phyloP scores from a whole-genome alignment of 129 eudicot species.

The Flaveria robusta region DNA sequence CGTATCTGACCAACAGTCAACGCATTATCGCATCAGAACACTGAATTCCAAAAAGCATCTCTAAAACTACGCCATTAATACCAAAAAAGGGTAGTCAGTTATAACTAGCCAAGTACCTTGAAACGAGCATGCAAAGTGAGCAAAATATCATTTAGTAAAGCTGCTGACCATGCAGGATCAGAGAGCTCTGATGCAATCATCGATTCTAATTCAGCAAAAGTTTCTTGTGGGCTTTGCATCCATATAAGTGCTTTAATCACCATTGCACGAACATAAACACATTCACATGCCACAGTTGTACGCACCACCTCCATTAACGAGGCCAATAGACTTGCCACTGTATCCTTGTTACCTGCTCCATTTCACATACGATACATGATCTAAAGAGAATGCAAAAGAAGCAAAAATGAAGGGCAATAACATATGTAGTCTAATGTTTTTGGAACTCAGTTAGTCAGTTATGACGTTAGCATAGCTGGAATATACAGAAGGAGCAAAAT shows the following conservation, averaged over 20 bases:
- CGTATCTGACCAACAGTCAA: not conserved
- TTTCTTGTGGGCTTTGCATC: conserved; percentile 99
- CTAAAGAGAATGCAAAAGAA: conserved; percentile 32
- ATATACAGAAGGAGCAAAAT: conserved; percentile 1
- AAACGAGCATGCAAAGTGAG: conserved; percentile 98
- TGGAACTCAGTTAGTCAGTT: not conserved
- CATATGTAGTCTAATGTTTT: not conserved
- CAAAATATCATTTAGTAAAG: conserved; percentile 78
- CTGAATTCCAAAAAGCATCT: not conserved
- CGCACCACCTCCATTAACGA: conserved; percentile 98
- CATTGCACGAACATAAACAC: conserved; percentile 98
- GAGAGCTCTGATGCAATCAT: conserved; percentile 96
- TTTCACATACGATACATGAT: conserved; percentile 51
- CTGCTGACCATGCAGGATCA: conserved; percentile 99
- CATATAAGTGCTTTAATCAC: conserved; percentile 95
- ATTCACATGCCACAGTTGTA: conserved; percentile 97
- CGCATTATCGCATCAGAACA: conserved; percentile 4
- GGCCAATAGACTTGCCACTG: conserved; percentile 78
- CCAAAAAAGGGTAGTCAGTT: not conserved
- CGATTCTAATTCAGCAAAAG: conserved; percentile 81
- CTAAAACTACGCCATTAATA: not conserved
- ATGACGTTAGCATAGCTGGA: not conserved
- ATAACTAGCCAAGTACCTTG: conserved; percentile 53
- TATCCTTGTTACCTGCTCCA: conserved; percentile 69
- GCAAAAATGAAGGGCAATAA: conserved; percentile 6